Evolutionary conservation across 2,329 filamentous ascomycete species (phyloP), one percentile per base, ranked within the genome.

Genomic region (Ustilaginoidea virens): DNA sequence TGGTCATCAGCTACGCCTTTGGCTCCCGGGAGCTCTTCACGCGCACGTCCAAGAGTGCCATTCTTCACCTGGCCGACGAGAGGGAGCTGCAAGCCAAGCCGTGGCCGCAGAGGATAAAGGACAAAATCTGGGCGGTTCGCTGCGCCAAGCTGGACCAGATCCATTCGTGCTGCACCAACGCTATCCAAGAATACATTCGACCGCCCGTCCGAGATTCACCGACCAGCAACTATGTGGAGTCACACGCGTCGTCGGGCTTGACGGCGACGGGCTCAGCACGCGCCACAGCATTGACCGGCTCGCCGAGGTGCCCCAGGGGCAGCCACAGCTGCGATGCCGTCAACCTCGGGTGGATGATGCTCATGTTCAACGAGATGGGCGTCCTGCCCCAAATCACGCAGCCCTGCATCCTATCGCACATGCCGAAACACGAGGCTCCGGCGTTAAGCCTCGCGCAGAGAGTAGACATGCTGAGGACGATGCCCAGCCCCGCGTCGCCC

Each of bases 1-100:
- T 69, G 28, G 46, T 66, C 11, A 65, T 69, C 26, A 62, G 59
- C 37, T 69, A 65, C 36, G 60, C 58, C 0, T 69, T 69, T 42
- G 63, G 65, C 4, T 39, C 59, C 11, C 48, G 60, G 7, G 46
- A 56, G 12, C 49, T 68, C 4, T 69, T 69, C 30, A 56, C 55
- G 0, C 50, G 60, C 25, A 55, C 62, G 48, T 61, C 62, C 5
- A 65, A 66, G 41, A 58, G 52, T 2, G 57, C 55, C 0, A 58
- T 69, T 3, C 33, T 69, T 9, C 60, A 62, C 27, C 38, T 62
- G 3, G 43, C 49, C 1, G 57, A 57, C 13, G 58, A 62, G 25
- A 44, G 49, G 17, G 59, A 63, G 14, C 39, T 63, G 5, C 44
- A 53, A 28, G 40, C 40, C 22, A 62, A 60, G 36, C 43, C 47